A percentile compares a stretch with the other conserved stretches of the same genome.
These are phyloP conservation scores for Lactifluus pinguis DNA, from an alignment of 768 basidiomycete genomes.

Conservation along the genomic window DNA sequence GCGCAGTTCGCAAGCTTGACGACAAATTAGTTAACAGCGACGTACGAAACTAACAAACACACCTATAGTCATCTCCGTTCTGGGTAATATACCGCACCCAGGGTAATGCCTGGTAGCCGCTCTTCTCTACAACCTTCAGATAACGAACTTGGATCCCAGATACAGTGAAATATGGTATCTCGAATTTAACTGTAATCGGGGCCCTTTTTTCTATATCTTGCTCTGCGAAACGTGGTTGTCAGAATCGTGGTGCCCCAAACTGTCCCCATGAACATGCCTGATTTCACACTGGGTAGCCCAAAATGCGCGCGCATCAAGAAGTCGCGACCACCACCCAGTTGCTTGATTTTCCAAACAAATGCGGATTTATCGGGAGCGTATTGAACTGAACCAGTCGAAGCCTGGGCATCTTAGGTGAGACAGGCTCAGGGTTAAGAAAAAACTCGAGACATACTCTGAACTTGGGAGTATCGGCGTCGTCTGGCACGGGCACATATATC, in stretches of 20 bases:
- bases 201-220: constrained; percentile 83
- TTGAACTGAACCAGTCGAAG: constrained; percentile 90
- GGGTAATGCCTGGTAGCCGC: constrained; percentile 90
- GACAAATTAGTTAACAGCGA: not conserved
- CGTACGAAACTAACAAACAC: constrained; percentile 12
- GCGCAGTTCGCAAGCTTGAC: constrained; percentile 57
- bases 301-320: constrained; percentile 99
- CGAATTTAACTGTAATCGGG: constrained; percentile 95
- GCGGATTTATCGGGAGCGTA: constrained; percentile 98
- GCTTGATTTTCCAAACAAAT: constrained; percentile 99
- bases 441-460: constrained; percentile 60
- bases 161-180: constrained; percentile 98
- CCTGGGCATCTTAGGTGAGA: constrained; percentile 38
- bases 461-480: constrained; percentile 96
- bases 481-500: constrained; percentile 97
- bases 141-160: constrained; percentile 97
- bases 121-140: constrained; percentile 97
- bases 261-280: constrained; percentile 45
- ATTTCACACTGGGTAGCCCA: constrained; percentile 87
- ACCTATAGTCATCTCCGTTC: constrained; percentile 90
- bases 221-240: constrained; percentile 27
- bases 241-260: not conserved
- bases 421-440: not conserved
- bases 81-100: constrained; percentile 95
- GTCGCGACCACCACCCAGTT: constrained; percentile 90